Percentiles rank a stretch among this genome's conserved stretches.
Conservation (phyloP, 1,139 yeast genomes). For the Trichomonascaceae sp. region DNA sequence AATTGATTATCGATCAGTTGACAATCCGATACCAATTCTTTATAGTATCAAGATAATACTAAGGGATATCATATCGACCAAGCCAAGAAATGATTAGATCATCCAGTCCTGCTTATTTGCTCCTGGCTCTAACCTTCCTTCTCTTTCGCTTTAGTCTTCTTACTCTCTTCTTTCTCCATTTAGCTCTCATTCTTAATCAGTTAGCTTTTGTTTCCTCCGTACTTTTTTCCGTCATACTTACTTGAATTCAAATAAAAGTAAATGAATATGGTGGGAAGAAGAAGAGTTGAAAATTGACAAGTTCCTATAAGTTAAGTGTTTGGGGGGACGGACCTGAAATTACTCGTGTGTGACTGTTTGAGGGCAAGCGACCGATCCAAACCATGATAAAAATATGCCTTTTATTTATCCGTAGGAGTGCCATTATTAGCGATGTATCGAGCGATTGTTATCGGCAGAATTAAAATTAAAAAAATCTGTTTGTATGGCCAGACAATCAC, state of each 20-base stretch:
- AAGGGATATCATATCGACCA: neutral
- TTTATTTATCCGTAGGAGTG: neutral
- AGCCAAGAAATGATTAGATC: constrained; percentile 3
- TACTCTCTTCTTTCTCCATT: constrained; percentile 99
- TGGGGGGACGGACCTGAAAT: neutral
- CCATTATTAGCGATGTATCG: neutral
- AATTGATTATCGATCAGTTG: neutral
- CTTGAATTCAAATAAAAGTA: constrained; percentile 12
- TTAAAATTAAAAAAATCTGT: neutral
- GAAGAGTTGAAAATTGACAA: neutral
- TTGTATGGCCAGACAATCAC: neutral
- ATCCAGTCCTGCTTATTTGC: constrained; percentile 12
- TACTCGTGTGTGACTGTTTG: neutral
- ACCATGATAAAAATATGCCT: neutral
- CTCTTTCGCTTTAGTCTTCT: constrained; percentile 99
- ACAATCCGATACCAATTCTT: constrained; percentile 5
- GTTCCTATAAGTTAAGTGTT: neutral
- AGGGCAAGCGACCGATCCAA: neutral
- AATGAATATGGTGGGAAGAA: constrained; percentile 11
- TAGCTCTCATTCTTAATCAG: constrained; percentile 29
- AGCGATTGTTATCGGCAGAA: neutral
- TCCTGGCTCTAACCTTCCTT: constrained; percentile 99
- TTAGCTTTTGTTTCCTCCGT: neutral
- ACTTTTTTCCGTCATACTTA: constrained; percentile 8
- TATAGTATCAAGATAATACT: neutral